These are phyloP conservation scores for Rutstroemia sp. DNA, from an alignment of 2,329 filamentous ascomycete genomes.

Conservation along the genomic window DNA sequence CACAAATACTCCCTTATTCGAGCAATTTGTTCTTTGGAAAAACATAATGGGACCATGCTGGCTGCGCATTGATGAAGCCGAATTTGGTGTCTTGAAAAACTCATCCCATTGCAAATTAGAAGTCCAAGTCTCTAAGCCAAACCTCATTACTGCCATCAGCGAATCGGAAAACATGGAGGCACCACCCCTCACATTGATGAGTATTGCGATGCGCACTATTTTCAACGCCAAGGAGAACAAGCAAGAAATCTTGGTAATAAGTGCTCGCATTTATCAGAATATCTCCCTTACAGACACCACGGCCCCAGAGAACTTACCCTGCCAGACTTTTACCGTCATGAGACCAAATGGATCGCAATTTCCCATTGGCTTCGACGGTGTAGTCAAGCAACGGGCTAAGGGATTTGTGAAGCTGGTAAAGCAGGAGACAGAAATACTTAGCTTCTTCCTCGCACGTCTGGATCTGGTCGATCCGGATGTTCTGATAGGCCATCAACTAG, in stretches of 20 bases:
- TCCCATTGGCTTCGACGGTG: constrained; percentile 77
- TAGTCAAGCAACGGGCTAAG: constrained; percentile 62
- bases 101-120: constrained; percentile 97
- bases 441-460: constrained; percentile 82
- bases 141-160: constrained; percentile 62
- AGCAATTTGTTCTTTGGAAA: constrained; percentile 98
- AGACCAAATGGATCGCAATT: constrained; percentile 70
- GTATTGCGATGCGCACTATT: constrained; percentile 76
- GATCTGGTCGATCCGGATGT: constrained; percentile 89
- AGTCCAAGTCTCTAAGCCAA: constrained; percentile 71
- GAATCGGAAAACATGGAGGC: constrained; percentile 76
- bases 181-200: constrained; percentile 93
- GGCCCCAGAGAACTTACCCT: constrained; percentile 79
- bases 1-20: constrained; percentile 86
- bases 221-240: constrained; percentile 92
- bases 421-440: constrained; percentile 76
- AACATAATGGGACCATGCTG: constrained; percentile 99
- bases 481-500: constrained; percentile 88
- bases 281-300: constrained; percentile 82
- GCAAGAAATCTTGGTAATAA: constrained; percentile 89
- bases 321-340: constrained; percentile 85
- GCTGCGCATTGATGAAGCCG: constrained; percentile 80
- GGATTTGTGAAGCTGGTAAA: constrained; percentile 75
- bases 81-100: constrained; percentile 80
- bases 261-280: constrained; percentile 87